Conservation (phyloP, 108 stramenopile species). For the Nitzschia inconspicua region DNA sequence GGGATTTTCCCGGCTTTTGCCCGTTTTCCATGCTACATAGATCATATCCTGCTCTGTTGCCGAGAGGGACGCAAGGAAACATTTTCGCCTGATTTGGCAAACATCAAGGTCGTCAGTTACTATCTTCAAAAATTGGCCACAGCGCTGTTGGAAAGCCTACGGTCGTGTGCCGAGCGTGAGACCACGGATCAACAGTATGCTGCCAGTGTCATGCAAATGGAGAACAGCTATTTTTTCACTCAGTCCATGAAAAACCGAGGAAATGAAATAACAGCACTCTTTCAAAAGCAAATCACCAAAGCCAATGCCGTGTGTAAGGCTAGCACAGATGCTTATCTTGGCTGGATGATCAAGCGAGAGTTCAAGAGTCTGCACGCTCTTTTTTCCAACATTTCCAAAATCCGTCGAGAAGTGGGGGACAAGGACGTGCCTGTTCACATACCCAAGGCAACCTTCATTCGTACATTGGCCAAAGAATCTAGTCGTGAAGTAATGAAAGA, state of each 20-base stretch:
- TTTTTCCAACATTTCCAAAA: conserved; percentile 78
- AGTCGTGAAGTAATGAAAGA: conserved; percentile 82
- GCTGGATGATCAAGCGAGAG: conserved; percentile 91
- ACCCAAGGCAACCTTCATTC: conserved; percentile 75
- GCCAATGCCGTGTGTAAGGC: conserved; percentile 82
- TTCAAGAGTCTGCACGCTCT: conserved; percentile 85
- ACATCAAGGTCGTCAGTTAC: conserved; percentile 84
- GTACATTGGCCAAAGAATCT: conserved; percentile 81
- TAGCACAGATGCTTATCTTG: conserved; percentile 87
- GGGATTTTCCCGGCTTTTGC: conserved; percentile 80
- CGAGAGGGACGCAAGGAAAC: conserved; percentile 65
- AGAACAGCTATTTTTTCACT: conserved; percentile 87
- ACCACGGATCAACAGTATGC: conserved; percentile 88
- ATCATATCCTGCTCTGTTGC: conserved; percentile 78
- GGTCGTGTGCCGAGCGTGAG: conserved; percentile 70
- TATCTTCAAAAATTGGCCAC: conserved; percentile 85
- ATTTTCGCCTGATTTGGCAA: conserved; percentile 71
- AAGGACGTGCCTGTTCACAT: conserved; percentile 80
- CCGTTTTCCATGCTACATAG: conserved; percentile 76
- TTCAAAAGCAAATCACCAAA: conserved; percentile 74
- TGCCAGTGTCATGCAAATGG: conserved; percentile 84
- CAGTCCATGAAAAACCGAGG: conserved; percentile 79
- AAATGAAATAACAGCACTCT: conserved; percentile 54
- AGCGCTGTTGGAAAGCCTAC: conserved; percentile 76
- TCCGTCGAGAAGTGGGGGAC: conserved; percentile 81